phyloP scores from a whole-genome alignment of 257 asterid species.

The Datura wrightii region DNA sequence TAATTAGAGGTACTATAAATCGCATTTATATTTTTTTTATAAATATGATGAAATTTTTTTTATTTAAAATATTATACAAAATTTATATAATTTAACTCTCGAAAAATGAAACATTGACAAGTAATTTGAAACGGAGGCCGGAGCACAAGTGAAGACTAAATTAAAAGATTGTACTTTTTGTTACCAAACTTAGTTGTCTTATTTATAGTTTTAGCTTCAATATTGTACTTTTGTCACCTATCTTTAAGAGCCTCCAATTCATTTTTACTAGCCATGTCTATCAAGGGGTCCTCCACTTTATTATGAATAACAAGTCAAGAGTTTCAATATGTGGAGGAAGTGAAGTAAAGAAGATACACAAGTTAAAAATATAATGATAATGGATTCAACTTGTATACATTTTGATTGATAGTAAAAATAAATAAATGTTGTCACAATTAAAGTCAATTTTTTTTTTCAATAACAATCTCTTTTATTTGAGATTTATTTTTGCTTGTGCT shows the following conservation, averaged over 20 bases:
- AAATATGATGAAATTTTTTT: background rate
- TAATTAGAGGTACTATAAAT: background rate
- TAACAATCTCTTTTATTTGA: too few relatives aligned
- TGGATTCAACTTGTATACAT: background rate
- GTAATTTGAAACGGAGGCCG: background rate
- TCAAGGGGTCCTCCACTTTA: conserved; percentile 9
- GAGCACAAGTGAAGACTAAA: background rate
- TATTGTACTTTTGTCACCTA: conserved; percentile 23
- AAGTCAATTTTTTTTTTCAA: too few relatives aligned
- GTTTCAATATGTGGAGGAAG: conserved; percentile 25
- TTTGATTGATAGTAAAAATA: background rate
- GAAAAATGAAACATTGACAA: background rate
- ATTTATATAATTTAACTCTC: background rate
- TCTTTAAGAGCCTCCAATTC: conserved; percentile 23
- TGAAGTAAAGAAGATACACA: background rate
- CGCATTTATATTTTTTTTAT: background rate
- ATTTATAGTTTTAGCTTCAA: conserved; percentile 24
- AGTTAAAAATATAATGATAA: background rate
- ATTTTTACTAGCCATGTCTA: background rate
- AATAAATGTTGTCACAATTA: too few relatives aligned
- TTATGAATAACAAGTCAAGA: background rate
- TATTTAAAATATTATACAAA: background rate
- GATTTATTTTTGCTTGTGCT: background rate
- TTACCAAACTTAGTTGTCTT: background rate
- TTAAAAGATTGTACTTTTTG: conserved; percentile 14